Base-by-base conservation (phyloP, 495 filamentous ascomycete species). In the Neurospora sp. region DNA sequence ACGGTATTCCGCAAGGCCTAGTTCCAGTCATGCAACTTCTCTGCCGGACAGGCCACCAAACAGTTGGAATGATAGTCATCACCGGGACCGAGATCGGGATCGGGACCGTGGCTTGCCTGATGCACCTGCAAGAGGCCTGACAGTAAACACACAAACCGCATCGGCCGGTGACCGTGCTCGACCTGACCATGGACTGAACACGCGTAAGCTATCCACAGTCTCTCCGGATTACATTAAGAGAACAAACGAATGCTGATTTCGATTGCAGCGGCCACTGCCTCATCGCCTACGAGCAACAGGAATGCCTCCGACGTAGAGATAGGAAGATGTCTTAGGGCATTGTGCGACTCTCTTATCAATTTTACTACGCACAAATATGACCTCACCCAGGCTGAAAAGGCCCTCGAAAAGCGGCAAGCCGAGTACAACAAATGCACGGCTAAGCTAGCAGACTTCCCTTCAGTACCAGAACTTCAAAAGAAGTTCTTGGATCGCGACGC, bases 361-460 rank as follows among this genome's bases (percentile, higher is more conserved):
- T 66, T 16, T 37, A 66, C 27, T 66, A 14, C 54, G 14, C 54
- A 66, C 54, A 66, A 66, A 35, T 35, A 66, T 66, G 31, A 66
- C 27, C 54, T 66, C 23, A 37, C 54, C 14, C 54, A 66, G 54
- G 23, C 54, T 16, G 76, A 77, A 1, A 77, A 75, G 42, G 71
- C 69, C 18, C 16, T 73, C 31, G 69, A 42, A 6, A 44, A 72
- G 20, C 75, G 78, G 54, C 69, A 76, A 23, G 70, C 39, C 0
- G 80, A 82, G 39, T 78, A 78, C 69, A 69, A 81, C 6, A 79
- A 69, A 38, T 71, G 76, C 0, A 73, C 46, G 59, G 42, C 59
- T 1, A 81, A 78, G 39, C 74, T 77, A 72, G 73, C 73, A n/a
- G 79, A 79, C 5, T 81, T 81, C 35, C 78, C 80, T 14, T 79